Evolutionary conservation across 202 grass and related monocot genomes (phyloP), one percentile per base, ranked within the genome.

Genomic region (Alloteropsis angusta): DNA sequence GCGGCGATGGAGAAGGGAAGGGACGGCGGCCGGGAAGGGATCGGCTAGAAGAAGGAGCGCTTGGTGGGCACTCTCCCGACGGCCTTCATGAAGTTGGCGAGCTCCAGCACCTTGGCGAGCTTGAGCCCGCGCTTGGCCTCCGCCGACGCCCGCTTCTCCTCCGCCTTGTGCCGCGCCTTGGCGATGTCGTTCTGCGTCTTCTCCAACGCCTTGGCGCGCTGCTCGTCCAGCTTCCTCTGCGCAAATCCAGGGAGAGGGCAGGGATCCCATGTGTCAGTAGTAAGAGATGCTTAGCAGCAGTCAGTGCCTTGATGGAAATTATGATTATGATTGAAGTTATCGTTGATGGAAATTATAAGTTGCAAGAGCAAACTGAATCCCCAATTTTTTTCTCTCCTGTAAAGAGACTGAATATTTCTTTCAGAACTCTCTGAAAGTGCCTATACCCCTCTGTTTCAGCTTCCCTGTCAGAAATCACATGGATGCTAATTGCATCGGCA

Each of bases 141-240:
- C 43, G 94, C 91, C 23, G 94, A 94, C 59, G 94, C 94, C 73
- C 94, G 82, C 89, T 88, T 97, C 47, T 97, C 95, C 83, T 94
- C 95, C 36, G 89, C 91, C 81, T 97, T 97, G 60, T 42, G 91
- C 35, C 74, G 91, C 48, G 95, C 91, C 82, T 79, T 90, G 4
- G 92, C 95, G 55, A 94, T 53, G 80, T 94, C 95, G 73, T 97
- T 97, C 87, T 94, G 95, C 53, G 89, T 88, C 89, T 89, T 92
- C 85, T 97, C 95, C 17, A 87, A 37, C 39, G 95, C 95, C 86
- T 84, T 94, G 57, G 95, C 95, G 15, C 89, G 72, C 87, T 98
- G 85, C 75, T 98, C 90, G 25, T 98, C 95, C 57, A 94, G 58
- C 78, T 93, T 98, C 44, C 95, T 88, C 95, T 98, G 74, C 38